Conservation (phyloP, 768 basidiomycete genomes). For the Mycena filopes region DNA sequence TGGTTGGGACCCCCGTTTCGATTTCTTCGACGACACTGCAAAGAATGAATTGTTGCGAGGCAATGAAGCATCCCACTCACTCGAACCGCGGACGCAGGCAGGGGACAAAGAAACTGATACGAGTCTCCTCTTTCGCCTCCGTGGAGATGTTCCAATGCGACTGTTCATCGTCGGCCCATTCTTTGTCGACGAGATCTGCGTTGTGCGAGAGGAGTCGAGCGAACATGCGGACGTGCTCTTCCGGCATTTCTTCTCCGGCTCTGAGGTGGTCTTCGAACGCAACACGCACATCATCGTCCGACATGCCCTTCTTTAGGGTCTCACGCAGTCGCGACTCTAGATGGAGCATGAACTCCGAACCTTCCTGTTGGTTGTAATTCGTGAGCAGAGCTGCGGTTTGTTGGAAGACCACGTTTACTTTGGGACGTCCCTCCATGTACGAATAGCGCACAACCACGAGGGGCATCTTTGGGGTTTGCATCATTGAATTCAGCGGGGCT, state of each 20-base stretch:
- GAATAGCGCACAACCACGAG: conserved; percentile 33
- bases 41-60: neutral
- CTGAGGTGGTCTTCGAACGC: conserved; percentile 29
- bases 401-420: neutral
- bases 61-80: neutral
- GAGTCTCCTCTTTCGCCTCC: conserved; percentile 32
- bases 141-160: conserved; percentile 36
- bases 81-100: conserved; percentile 32
- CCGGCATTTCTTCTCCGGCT: conserved; percentile 29
- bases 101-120: conserved; percentile 35
- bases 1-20: conserved; percentile 30
- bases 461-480: conserved; percentile 34
- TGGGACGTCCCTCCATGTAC: conserved; percentile 34
- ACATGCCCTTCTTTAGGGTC: conserved; percentile 22
- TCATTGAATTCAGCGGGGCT: conserved; percentile 36
- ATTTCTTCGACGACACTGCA: conserved; percentile 35
- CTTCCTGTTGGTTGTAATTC: conserved; percentile 18
- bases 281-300: conserved; percentile 24
- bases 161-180: conserved; percentile 30
- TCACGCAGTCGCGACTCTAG: conserved; percentile 30
- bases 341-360: conserved; percentile 33
- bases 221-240: conserved; percentile 34
- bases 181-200: conserved; percentile 30
- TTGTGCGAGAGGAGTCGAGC: conserved; percentile 36
- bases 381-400: neutral